A percentile compares a stretch with the other conserved stretches of the same genome.
These are phyloP conservation scores for Trichoderma sp. DNA, from an alignment of 2,329 filamentous ascomycete species.

Conservation along the genomic window DNA sequence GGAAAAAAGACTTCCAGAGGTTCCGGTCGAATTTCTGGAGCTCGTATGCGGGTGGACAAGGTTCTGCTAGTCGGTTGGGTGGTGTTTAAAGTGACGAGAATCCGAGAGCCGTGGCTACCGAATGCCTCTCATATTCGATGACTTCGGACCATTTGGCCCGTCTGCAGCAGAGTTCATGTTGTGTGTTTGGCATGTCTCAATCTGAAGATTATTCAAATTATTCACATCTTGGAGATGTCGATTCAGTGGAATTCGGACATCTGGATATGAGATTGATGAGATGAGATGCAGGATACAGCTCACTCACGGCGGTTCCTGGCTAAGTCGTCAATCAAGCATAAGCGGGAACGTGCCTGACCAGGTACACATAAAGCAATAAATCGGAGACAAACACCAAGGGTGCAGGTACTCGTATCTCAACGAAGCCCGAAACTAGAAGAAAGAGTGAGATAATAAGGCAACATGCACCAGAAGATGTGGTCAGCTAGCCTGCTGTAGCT, in stretches of 20 bases:
- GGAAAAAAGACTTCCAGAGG: no score
- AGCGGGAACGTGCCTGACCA: conserved; percentile 14
- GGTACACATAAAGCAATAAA: background rate
- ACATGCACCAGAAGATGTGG: background rate
- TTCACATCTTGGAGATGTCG: background rate
- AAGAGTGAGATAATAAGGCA: conserved; percentile 1
- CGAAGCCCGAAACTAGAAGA: no score
- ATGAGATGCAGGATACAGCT: background rate
- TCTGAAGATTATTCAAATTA: background rate
- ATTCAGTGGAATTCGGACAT: no score
- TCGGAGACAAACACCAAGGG: background rate
- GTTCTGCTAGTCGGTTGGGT: conserved; percentile 7
- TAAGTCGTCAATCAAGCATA: background rate
- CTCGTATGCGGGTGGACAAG: conserved; percentile 7
- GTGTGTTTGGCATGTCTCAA: no score
- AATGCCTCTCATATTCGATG: background rate
- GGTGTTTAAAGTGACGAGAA: background rate
- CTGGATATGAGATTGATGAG: background rate
- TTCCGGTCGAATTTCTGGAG: background rate
- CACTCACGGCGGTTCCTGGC: conserved; percentile 18
- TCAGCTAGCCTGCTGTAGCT: conserved; percentile 6
- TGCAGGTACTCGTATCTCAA: no score
- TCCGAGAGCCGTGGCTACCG: background rate
- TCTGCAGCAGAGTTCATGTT: background rate
- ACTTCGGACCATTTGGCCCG: background rate